Evolutionary conservation across 1,284 basidiomycete genomes (phyloP).

Genomic region (Puccinia coronata): DNA sequence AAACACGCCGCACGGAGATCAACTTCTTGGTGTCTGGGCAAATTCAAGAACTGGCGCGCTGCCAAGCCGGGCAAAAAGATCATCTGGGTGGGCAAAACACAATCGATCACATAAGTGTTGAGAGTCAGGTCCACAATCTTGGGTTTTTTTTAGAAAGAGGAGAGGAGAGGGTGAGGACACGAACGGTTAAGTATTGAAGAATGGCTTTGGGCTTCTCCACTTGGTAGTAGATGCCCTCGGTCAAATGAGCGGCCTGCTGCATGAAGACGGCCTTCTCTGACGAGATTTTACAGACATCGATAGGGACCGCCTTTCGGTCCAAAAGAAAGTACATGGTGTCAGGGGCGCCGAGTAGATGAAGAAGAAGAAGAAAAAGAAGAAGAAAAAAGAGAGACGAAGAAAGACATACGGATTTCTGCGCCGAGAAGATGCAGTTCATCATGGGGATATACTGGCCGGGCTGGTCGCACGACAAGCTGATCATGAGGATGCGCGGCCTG

Average conservation of each 20-base stretch:
- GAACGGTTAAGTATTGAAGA: conserved; percentile 81
- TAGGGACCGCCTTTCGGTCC: conserved; percentile 76
- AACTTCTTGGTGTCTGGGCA: conserved; percentile 89
- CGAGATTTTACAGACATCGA: conserved; percentile 91
- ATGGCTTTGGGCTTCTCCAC: conserved; percentile 76
- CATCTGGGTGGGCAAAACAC: conserved; percentile 65
- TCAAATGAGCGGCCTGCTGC: conserved; percentile 94
- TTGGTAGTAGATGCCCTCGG: conserved; percentile 87
- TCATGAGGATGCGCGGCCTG: conserved; percentile 81
- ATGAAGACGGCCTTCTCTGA: conserved; percentile 90
- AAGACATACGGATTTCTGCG: conserved; percentile 80
- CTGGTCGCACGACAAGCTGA: conserved; percentile 86
- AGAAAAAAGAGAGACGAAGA: not conserved
- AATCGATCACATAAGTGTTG: conserved; percentile 3
- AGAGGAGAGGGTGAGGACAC: conserved; percentile 53
- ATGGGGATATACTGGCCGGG: conserved; percentile 89
- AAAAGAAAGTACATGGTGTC: not conserved
- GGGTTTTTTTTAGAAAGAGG: too few species aligned
- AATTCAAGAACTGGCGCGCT: conserved; percentile 74
- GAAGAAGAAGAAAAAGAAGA: too few species aligned
- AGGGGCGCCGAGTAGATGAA: too few species aligned
- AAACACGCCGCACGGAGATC: conserved; percentile 98
- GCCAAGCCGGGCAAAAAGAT: conserved; percentile 81
- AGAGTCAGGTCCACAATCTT: too few species aligned
- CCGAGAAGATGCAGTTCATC: conserved; percentile 99